Percentiles rank a stretch among this genome's conserved stretches.
phyloP scores from a whole-genome alignment of 208 protist species.

The Lotmaria passim region DNA sequence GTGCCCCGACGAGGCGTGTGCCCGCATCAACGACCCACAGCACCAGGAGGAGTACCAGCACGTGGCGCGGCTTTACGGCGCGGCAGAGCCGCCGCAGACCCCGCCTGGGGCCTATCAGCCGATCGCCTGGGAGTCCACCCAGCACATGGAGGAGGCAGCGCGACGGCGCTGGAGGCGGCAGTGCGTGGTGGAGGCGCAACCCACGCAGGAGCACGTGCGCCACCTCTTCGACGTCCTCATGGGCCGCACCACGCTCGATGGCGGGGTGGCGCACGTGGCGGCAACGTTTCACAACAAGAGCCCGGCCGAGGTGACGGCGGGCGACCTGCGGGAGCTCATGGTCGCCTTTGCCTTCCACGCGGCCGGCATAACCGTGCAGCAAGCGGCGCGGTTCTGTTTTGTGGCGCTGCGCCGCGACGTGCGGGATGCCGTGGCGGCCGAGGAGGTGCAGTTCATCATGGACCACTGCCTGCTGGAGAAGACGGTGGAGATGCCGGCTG shows the following conservation, averaged over 20 bases:
- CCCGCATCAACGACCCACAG: constrained; percentile 76
- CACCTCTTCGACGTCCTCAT: constrained; percentile 87
- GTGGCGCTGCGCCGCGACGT: constrained; percentile 82
- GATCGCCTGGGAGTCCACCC: constrained; percentile 74
- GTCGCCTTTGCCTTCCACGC: constrained; percentile 76
- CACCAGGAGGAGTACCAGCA: constrained; percentile 78
- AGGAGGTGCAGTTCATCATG: constrained; percentile 81
- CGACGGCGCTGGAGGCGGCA: constrained; percentile 66
- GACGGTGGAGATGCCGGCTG: constrained; percentile 78
- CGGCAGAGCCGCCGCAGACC: constrained; percentile 41
- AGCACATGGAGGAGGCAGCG: constrained; percentile 61
- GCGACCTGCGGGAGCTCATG: constrained; percentile 72
- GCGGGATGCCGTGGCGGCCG: constrained; percentile 66
- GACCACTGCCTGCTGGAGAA: constrained; percentile 68
- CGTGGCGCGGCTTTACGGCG: constrained; percentile 62
- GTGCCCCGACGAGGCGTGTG: constrained; percentile 49
- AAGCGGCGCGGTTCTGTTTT: constrained; percentile 85
- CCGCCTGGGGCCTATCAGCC: constrained; percentile 74
- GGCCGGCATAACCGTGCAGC: constrained; percentile 49
- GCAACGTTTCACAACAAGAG: constrained; percentile 44
- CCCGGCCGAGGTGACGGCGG: constrained; percentile 39
- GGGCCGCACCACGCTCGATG: constrained; percentile 52
- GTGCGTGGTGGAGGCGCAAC: constrained; percentile 65
- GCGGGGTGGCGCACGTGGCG: constrained; percentile 53
- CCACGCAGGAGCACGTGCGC: constrained; percentile 75